Conservation (phyloP, 2,329 filamentous ascomycete genomes). For the Fusarium subtropicale region DNA sequence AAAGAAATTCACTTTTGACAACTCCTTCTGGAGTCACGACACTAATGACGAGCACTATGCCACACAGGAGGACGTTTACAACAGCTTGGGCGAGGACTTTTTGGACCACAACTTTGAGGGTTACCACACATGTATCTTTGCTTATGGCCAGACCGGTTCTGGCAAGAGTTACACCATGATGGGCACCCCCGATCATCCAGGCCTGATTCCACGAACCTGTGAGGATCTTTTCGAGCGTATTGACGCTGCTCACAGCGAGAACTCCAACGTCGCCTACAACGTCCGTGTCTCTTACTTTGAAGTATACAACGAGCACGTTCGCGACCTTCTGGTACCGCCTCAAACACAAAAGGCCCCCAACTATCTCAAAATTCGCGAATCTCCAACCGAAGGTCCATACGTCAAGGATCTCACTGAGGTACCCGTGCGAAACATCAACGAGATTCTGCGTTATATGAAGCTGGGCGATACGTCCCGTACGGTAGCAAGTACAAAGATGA, state of each 20-base stretch:
- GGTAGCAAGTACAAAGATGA: constrained; percentile 97
- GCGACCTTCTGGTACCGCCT: constrained; percentile 86
- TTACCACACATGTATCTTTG: constrained; percentile 99
- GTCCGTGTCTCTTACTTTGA: constrained; percentile 99
- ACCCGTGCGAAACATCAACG: constrained; percentile 85
- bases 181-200: constrained; percentile 86
- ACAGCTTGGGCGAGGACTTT: constrained; percentile 93
- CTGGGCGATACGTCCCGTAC: constrained; percentile 89
- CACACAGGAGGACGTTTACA: constrained; percentile 92
- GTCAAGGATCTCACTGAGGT: constrained; percentile 97
- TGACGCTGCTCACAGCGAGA: constrained; percentile 78
- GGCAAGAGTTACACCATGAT: constrained; percentile 99
- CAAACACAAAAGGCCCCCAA: constrained; percentile 78
- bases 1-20: constrained; percentile 95
- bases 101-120: constrained; percentile 99
- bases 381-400: constrained; percentile 93
- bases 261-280: constrained; percentile 93
- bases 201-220: constrained; percentile 93
- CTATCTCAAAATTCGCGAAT: constrained; percentile 97
- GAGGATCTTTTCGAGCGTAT: constrained; percentile 96
- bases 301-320: constrained; percentile 99
- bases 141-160: constrained; percentile 96
- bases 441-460: constrained; percentile 92
- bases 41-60: constrained; percentile 85
- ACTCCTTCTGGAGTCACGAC: constrained; percentile 97